A percentile compares a stretch with the other conserved stretches of the same genome.
phyloP scores from a whole-genome alignment of 2,329 filamentous ascomycete genomes.

The Dendryphion nanum region DNA sequence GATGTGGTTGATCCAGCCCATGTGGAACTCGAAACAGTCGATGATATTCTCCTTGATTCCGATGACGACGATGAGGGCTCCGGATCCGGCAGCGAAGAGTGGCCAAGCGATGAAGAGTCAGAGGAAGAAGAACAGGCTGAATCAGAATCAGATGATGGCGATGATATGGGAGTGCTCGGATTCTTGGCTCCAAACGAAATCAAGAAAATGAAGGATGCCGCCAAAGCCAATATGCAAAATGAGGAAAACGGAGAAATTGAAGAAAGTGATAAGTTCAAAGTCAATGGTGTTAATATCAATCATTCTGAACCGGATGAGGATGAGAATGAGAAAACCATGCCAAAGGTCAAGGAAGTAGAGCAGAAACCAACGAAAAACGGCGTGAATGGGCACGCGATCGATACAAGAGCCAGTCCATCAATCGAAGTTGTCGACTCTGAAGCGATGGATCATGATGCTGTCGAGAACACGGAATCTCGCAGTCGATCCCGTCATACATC shows the following conservation, averaged over 20 bases:
- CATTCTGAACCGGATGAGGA: conserved; percentile 36
- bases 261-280: conserved; percentile 32
- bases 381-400: conserved; percentile 13
- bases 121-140: conserved; percentile 20
- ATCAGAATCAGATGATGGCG: conserved; percentile 36
- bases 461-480: conserved; percentile 14
- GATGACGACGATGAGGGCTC: conserved; percentile 27
- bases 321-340: conserved; percentile 1
- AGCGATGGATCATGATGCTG: conserved; percentile 11
- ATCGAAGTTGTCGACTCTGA: conserved; percentile 15
- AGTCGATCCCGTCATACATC: conserved; percentile 27
- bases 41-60: conserved; percentile 40
- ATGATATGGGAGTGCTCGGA: conserved; percentile 32
- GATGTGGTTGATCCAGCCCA: conserved; percentile 33
- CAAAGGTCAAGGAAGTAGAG: not conserved
- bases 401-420: conserved; percentile 5
- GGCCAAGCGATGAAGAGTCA: conserved; percentile 37
- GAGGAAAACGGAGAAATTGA: conserved; percentile 2
- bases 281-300: conserved; percentile 28
- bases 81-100: conserved; percentile 35
- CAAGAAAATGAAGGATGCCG: conserved; percentile 34
- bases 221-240: conserved; percentile 18
- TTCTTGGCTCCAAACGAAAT: conserved; percentile 34
- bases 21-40: conserved; percentile 42
- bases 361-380: not conserved